phyloP scores from a whole-genome alignment of 306 rosid species.

The Acacia confusa region DNA sequence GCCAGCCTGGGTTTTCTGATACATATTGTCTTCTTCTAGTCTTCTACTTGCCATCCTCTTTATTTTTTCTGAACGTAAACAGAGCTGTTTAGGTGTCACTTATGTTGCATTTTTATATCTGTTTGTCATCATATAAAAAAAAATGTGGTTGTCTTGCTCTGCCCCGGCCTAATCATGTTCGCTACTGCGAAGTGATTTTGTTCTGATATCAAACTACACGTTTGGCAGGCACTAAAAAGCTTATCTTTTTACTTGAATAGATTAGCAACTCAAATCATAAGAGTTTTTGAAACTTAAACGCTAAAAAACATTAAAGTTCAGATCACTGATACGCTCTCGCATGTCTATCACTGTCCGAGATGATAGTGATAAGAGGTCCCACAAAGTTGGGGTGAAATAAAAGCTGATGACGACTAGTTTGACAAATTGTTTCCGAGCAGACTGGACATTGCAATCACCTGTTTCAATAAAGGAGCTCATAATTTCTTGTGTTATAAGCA shows the following conservation, averaged over 20 bases:
- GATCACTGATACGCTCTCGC: background rate
- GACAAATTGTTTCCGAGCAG: background rate
- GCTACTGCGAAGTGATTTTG: background rate
- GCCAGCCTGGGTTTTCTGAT: background rate
- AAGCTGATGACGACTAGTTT: background rate
- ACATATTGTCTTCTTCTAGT: background rate
- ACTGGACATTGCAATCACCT: background rate
- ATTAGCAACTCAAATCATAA: background rate
- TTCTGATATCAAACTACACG: background rate
- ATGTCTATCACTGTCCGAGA: background rate
- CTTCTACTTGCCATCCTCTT: background rate
- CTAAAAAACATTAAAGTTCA: background rate
- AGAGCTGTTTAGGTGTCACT: background rate
- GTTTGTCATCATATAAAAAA: slow-evolving; percentile 1
- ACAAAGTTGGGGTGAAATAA: background rate
- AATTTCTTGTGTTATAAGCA: background rate
- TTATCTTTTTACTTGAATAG: background rate
- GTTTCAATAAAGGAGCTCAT: background rate
- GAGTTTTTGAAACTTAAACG: background rate
- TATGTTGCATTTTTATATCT: background rate
- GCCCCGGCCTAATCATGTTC: slow-evolving; percentile 15
- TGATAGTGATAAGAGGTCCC: background rate
- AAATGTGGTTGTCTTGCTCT: background rate
- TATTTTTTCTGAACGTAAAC: background rate
- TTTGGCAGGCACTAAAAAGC: background rate